A percentile compares a stretch with the other conserved stretches of the same genome.
These are phyloP conservation scores for Cotoneaster glaucophyllus DNA, from an alignment of 306 rosid species.

Conservation along the genomic window DNA sequence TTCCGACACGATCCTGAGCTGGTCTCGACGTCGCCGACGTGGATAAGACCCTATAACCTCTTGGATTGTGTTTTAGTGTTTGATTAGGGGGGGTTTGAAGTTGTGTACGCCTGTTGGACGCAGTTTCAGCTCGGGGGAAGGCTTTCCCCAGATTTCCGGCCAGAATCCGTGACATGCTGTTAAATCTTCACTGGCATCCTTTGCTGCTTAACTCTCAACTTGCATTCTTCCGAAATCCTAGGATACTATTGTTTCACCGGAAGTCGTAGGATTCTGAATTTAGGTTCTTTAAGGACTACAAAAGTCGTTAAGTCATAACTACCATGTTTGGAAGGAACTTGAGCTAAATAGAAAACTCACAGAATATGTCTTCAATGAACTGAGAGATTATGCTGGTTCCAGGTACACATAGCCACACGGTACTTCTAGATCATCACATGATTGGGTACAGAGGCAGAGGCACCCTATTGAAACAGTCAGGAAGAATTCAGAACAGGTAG, in stretches of 20 bases:
- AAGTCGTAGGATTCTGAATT: background rate
- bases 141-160: too few species aligned
- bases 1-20: too few species aligned
- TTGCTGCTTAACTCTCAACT: background rate
- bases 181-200: background rate
- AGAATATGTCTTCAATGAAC: too few species aligned
- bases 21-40: too few species aligned
- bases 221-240: background rate
- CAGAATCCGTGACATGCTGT: background rate
- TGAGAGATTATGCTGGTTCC: conserved; percentile 22
- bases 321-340: background rate
- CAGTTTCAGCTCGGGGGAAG: too few species aligned
- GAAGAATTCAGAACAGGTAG: conserved; percentile 61
- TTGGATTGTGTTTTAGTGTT: too few species aligned
- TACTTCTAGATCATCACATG: conserved; percentile 32
- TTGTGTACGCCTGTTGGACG: too few species aligned
- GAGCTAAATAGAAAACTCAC: too few species aligned
- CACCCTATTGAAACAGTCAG: conserved; percentile 23
- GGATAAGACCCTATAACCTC: too few species aligned
- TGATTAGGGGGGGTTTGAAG: too few species aligned
- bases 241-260: background rate
- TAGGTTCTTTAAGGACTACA: background rate
- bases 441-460: conserved; percentile 28
- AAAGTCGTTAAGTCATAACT: background rate
- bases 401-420: conserved; percentile 62